A percentile compares a stretch with the other conserved stretches of the same genome.
Evolutionary conservation across 345 rosid species (phyloP).

Genomic region (Cardamine occulta): DNA sequence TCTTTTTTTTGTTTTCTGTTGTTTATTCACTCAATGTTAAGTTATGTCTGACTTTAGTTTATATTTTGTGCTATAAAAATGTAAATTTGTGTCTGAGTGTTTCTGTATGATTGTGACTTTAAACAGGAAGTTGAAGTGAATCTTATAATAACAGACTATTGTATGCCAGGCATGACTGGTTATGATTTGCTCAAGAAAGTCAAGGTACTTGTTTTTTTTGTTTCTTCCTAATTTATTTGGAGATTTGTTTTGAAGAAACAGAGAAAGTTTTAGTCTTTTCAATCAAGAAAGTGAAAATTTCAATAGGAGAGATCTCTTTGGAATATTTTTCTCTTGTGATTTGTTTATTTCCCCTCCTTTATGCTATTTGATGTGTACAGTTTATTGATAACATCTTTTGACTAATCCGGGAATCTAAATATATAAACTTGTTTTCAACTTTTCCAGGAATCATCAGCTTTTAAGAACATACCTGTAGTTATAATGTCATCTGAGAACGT

Average conservation of each 20-base stretch:
- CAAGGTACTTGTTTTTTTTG: slow-evolving; percentile 51
- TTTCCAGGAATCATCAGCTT: slow-evolving; percentile 59
- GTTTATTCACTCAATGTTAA: background rate
- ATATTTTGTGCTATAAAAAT: background rate
- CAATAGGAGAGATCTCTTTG: slow-evolving; percentile 21
- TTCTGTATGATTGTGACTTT: slow-evolving; percentile 15
- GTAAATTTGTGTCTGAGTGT: background rate
- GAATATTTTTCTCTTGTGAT: slow-evolving; percentile 13
- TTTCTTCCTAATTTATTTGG: background rate
- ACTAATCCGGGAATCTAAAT: background rate
- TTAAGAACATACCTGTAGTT: slow-evolving; percentile 80
- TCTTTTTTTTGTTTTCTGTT: slow-evolving; percentile 15
- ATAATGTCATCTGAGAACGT: slow-evolving; percentile 90
- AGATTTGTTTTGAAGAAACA: slow-evolving; percentile 1
- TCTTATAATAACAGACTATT: slow-evolving; percentile 84
- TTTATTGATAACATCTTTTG: slow-evolving; percentile 3
- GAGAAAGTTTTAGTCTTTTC: background rate
- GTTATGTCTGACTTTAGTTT: background rate
- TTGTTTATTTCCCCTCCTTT: slow-evolving; percentile 7
- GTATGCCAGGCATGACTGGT: slow-evolving; percentile 92
- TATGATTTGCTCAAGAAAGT: slow-evolving; percentile 81
- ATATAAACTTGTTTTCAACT: background rate
- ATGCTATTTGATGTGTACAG: slow-evolving; percentile 14
- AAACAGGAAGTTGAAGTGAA: slow-evolving; percentile 64
- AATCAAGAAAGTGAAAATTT: slow-evolving; percentile 33